phyloP scores from a whole-genome alignment of 2,329 filamentous ascomycete species.

The Aspergillus ibericus region DNA sequence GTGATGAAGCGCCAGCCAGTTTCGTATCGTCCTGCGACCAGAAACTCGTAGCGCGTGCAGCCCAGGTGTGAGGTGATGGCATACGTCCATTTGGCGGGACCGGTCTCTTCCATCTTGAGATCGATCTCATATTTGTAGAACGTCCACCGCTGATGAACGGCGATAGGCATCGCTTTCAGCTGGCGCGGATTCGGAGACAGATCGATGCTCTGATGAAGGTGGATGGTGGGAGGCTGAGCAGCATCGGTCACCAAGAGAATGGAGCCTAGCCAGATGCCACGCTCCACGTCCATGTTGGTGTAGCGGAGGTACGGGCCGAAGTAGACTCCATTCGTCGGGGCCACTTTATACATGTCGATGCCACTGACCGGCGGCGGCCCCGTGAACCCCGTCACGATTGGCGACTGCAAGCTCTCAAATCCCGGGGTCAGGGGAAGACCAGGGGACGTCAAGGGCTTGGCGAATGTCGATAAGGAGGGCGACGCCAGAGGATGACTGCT shows the following conservation, averaged over 20 bases:
- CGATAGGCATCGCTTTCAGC: constrained; percentile 77
- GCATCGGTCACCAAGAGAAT: constrained; percentile 91
- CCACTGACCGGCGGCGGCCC: constrained; percentile 86
- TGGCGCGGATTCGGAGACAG: constrained; percentile 91
- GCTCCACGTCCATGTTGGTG: constrained; percentile 94
- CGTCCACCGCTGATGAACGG: constrained; percentile 86
- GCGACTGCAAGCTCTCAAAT: constrained; percentile 81
- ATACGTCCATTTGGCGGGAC: constrained; percentile 88
- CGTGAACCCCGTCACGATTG: constrained; percentile 75
- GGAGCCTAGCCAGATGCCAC: constrained; percentile 86
- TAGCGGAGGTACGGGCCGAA: constrained; percentile 96
- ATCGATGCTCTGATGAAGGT: constrained; percentile 86
- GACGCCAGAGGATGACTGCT: constrained; percentile 69
- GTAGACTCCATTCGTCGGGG: constrained; percentile 93
- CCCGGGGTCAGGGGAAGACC: constrained; percentile 79
- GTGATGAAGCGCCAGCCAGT: constrained; percentile 94
- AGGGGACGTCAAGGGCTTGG: constrained; percentile 69
- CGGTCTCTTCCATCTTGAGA: constrained; percentile 78
- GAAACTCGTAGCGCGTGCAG: constrained; percentile 96
- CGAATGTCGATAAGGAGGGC: constrained; percentile 60
- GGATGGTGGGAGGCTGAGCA: constrained; percentile 90
- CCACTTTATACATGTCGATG: constrained; percentile 90
- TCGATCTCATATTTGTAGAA: constrained; percentile 96
- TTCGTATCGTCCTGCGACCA: constrained; percentile 87
- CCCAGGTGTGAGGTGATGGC: constrained; percentile 95